Base-by-base conservation (phyloP, 331 rosid genomes). In the Rosa hybrid region DNA sequence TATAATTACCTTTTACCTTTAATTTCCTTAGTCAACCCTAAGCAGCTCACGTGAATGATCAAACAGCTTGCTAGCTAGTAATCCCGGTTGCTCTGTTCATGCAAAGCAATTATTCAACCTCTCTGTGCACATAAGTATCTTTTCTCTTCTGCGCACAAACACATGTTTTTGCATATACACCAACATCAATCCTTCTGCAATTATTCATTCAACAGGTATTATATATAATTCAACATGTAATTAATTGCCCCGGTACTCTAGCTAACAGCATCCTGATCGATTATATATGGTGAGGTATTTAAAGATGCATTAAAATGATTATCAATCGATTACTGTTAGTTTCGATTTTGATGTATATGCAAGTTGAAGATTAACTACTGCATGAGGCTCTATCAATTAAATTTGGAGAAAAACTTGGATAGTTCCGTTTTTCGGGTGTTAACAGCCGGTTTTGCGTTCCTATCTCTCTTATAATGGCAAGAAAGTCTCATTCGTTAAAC, bases 11-110 rank as follows among this genome's bases (percentile, higher is more conserved):
- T 25, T 62, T 62, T 25, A 64, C 69, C 41, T 30, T 30, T 0
- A 6, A 16, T 64, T 30, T 64, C 70, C 44, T 11, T 20, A 65
- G 80, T 65, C 74, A 77, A 65, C 23, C 74, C 64, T 12, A n/a
- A 20, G 74, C 5, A 65, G 23, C 74, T 65, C 80, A 65, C 74
- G 80, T 67, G 80, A 77, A 77, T 16, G 72, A 77, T 50, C 41
- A 8, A 65, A 34, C 13, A 38, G 25, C 18, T 63, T 21, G 39
- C 45, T 27, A 34, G 45, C 25, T 39, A 67, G n/a, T 67, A 67
- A 67, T 12, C 71, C 14, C 71, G 17, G 45, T 67, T 38, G 13
- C 46, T 38, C 71, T 38, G 48, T 21, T 11, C 20, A 63, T 27
- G 42, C 13, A 62, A 48, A 60, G 17, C 71, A 60, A 46, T 62